These are phyloP conservation scores for Calonectria hongkongensis DNA, from an alignment of 2,329 filamentous ascomycete species.

Conservation along the genomic window DNA sequence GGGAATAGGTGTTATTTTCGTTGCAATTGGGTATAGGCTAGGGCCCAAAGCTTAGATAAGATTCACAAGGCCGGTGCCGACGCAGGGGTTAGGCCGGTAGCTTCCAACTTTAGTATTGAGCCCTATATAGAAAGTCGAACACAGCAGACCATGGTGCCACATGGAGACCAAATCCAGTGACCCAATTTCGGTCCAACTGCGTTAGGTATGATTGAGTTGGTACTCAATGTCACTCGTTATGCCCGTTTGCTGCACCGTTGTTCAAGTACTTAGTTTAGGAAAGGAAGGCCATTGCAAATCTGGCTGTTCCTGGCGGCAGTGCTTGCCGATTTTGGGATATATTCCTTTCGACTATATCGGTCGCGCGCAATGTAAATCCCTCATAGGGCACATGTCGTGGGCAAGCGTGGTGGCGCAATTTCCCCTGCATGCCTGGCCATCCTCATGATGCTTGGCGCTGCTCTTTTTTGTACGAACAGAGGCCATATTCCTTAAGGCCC, in stretches of 20 bases:
- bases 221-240: no score
- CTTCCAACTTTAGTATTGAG: slow-evolving; percentile 2
- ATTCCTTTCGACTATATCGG: background rate
- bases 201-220: no score
- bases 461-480: background rate
- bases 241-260: background rate
- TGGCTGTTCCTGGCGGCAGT: background rate
- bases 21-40: background rate
- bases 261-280: background rate
- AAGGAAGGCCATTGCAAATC: slow-evolving; percentile 7
- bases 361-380: slow-evolving; percentile 9
- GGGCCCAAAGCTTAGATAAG: slow-evolving; percentile 22
- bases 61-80: slow-evolving; percentile 25
- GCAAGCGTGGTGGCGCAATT: background rate
- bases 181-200: background rate
- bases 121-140: background rate
- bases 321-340: background rate
- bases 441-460: background rate
- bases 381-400: background rate
- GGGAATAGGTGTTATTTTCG: slow-evolving; percentile 2
- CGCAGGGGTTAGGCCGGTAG: slow-evolving; percentile 1
- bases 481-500: background rate
- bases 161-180: background rate
- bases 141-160: background rate
- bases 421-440: background rate